Evolutionary conservation across 2,329 filamentous ascomycete genomes (phyloP).

Genomic region (Pseudocercospora vitis): DNA sequence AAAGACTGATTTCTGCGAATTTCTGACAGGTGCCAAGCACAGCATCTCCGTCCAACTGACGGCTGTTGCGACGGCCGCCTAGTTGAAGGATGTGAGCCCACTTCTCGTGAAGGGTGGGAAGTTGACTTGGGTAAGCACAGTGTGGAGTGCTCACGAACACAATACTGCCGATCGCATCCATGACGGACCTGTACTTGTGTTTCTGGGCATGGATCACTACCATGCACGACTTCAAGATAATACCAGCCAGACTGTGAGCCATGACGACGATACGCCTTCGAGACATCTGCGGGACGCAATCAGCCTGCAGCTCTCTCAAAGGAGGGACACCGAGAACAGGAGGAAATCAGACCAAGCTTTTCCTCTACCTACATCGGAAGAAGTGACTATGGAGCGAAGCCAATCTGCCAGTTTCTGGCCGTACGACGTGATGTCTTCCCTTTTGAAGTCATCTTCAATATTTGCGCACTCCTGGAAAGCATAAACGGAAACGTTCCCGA

Average conservation of each 20-base stretch:
- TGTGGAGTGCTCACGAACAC: slow-evolving; percentile 12
- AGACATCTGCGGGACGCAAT: background rate
- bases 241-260: slow-evolving; percentile 11
- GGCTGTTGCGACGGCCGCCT: background rate
- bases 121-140: background rate
- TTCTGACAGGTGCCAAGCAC: background rate
- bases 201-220: background rate
- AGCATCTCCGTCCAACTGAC: too few relatives aligned
- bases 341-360: background rate
- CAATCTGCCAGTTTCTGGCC: background rate
- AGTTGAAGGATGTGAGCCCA: background rate
- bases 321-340: background rate
- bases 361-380: background rate
- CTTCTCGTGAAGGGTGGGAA: background rate
- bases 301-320: background rate
- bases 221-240: slow-evolving; percentile 5
- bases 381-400: background rate
- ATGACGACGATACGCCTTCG: slow-evolving; percentile 2
- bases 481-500: background rate
- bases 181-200: background rate
- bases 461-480: background rate
- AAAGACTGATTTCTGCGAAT: background rate
- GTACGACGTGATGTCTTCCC: background rate
- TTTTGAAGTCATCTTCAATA: background rate
- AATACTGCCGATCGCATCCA: background rate